A percentile compares a stretch with the other conserved stretches of the same genome.
Evolutionary conservation across 805 yeast genomes (phyloP).

Genomic region (Saturnispora silvae): DNA sequence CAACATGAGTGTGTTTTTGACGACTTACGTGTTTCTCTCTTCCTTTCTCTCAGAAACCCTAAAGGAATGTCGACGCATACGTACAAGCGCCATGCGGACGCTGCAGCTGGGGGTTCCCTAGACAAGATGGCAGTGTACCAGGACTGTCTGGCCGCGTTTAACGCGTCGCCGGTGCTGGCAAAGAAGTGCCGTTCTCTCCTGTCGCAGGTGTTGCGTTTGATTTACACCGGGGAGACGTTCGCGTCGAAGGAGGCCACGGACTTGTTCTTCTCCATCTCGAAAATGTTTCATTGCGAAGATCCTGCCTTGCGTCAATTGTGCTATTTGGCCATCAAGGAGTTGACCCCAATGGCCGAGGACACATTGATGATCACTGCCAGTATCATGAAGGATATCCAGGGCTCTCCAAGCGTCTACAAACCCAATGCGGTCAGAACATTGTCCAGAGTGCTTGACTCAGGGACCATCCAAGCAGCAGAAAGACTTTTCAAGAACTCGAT

Average conservation of each 20-base stretch:
- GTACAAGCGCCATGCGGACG: slow-evolving; percentile 76
- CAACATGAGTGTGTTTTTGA: no score
- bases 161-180: slow-evolving; percentile 82
- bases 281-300: slow-evolving; percentile 87
- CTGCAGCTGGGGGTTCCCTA: slow-evolving; percentile 56
- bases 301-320: slow-evolving; percentile 84
- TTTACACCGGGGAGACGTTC: slow-evolving; percentile 80
- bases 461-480: slow-evolving; percentile 89
- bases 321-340: slow-evolving; percentile 87
- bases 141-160: slow-evolving; percentile 87
- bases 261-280: slow-evolving; percentile 86
- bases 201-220: slow-evolving; percentile 70
- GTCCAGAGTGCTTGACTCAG: slow-evolving; percentile 77
- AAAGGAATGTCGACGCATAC: slow-evolving; percentile 84
- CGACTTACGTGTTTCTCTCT: no score
- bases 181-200: slow-evolving; percentile 75
- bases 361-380: slow-evolving; percentile 96
- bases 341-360: slow-evolving; percentile 75
- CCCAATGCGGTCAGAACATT: slow-evolving; percentile 93
- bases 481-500: slow-evolving; percentile 85
- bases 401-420: slow-evolving; percentile 72
- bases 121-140: slow-evolving; percentile 97
- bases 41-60: no score
- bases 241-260: slow-evolving; percentile 86
- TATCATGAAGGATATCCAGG: slow-evolving; percentile 95